phyloP scores from a whole-genome alignment of 2,329 filamentous ascomycete species.

The Rhexocercosporidium sp. region DNA sequence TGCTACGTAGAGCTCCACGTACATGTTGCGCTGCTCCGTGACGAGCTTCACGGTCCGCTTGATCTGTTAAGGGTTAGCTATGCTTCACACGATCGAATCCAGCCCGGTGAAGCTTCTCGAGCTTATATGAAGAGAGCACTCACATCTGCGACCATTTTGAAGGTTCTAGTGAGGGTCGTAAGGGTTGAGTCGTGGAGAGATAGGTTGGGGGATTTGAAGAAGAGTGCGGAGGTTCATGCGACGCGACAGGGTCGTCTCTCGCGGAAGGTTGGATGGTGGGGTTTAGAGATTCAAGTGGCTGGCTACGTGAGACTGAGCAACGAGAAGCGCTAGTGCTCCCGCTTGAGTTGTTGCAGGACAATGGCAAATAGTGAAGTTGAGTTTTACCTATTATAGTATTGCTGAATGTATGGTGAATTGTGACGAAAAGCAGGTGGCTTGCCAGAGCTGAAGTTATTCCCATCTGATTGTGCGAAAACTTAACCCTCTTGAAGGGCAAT shows the following conservation, averaged over 20 bases:
- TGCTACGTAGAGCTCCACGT: slow-evolving; percentile 22
- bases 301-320: not conserved
- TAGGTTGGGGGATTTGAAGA: not conserved
- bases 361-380: not conserved
- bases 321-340: not conserved
- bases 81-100: not conserved
- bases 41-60: slow-evolving; percentile 92
- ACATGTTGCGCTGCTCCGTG: slow-evolving; percentile 81
- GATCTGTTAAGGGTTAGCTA: slow-evolving; percentile 51
- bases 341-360: not conserved
- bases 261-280: slow-evolving; percentile 12
- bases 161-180: slow-evolving; percentile 9
- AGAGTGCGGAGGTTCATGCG: slow-evolving; percentile 15
- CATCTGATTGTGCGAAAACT: not conserved
- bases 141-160: slow-evolving; percentile 43
- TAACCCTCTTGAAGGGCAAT: no score
- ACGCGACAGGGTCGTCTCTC: slow-evolving; percentile 13
- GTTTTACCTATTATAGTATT: no score
- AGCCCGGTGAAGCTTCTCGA: not conserved
- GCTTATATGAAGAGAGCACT: slow-evolving; percentile 20
- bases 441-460: not conserved
- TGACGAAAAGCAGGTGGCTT: not conserved
- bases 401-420: not conserved
- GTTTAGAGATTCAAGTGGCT: not conserved
- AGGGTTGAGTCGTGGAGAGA: slow-evolving; percentile 13